Conservation (phyloP, 2,329 filamentous ascomycete species). For the Ophiocordyceps australis region DNA sequence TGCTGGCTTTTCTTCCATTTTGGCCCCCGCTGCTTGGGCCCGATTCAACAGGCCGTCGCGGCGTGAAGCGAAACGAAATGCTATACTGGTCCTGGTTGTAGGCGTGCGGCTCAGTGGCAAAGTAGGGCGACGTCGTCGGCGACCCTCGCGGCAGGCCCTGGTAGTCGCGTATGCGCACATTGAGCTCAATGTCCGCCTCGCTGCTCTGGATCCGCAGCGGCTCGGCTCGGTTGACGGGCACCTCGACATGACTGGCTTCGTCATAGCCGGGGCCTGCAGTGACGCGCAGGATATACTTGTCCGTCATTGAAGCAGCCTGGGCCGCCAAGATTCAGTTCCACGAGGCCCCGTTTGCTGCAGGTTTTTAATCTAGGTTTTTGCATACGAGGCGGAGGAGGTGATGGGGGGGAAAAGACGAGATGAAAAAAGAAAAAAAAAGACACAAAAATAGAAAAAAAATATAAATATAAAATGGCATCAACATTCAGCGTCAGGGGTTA, state of each 20-base stretch:
- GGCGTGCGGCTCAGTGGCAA: slow-evolving; percentile 48
- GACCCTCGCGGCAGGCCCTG: slow-evolving; percentile 53
- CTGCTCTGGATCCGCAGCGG: slow-evolving; percentile 44
- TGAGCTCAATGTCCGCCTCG: slow-evolving; percentile 47
- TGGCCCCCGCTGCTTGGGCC: background rate
- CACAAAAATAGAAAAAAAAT: no score
- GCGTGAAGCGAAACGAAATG: slow-evolving; percentile 62
- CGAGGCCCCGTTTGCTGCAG: no score
- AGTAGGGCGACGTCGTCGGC: slow-evolving; percentile 58
- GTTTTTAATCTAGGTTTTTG: background rate
- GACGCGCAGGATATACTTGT: slow-evolving; percentile 64
- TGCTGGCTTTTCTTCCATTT: slow-evolving; percentile 2
- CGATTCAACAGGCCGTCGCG: slow-evolving; percentile 26
- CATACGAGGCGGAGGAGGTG: no score
- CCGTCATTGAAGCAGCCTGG: slow-evolving; percentile 26
- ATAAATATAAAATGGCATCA: no score
- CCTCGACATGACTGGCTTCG: slow-evolving; percentile 46
- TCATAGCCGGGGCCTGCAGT: slow-evolving; percentile 70
- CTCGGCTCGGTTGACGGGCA: slow-evolving; percentile 56
- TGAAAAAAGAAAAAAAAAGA: no score
- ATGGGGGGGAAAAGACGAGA: no score
- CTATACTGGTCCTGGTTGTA: slow-evolving; percentile 63
- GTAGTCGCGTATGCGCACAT: slow-evolving; percentile 53
- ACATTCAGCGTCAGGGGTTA: no score
- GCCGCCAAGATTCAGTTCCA: background rate